A percentile compares a stretch with the other conserved stretches of the same genome.
Conservation (phyloP, 2,329 filamentous ascomycete genomes). For the Arthrobotrys iridis region DNA sequence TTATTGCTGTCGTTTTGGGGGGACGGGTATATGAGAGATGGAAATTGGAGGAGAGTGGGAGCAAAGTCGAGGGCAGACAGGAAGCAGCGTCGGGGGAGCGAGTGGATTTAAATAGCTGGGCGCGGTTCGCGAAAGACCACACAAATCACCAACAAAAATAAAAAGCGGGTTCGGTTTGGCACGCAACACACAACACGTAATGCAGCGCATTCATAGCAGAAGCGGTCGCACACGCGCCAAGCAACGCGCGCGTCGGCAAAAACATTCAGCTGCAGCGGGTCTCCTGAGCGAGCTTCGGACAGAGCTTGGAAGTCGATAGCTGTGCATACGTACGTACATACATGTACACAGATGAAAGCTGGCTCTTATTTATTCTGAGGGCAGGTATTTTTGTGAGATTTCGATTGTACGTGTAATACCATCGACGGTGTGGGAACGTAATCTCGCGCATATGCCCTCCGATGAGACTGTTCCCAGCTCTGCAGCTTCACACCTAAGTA, state of each 20-base stretch:
- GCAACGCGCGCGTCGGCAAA: not conserved
- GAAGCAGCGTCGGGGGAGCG: constrained; percentile 59
- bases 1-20: constrained; percentile 33
- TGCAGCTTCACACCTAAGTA: too few relatives aligned
- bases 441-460: not conserved
- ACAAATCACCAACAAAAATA: constrained; percentile 48
- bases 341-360: too few relatives aligned
- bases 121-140: constrained; percentile 42
- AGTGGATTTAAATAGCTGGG: constrained; percentile 45
- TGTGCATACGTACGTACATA: too few relatives aligned
- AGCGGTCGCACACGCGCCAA: not conserved
- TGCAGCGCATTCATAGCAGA: constrained; percentile 26
- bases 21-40: constrained; percentile 45
- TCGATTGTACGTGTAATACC: not conserved
- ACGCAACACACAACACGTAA: constrained; percentile 28
- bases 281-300: too few relatives aligned
- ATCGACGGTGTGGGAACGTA: not conserved
- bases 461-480: not conserved
- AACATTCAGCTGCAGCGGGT: too few relatives aligned
- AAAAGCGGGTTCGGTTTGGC: constrained; percentile 28
- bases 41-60: constrained; percentile 56
- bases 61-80: constrained; percentile 55
- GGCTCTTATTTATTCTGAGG: too few relatives aligned
- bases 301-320: too few relatives aligned
- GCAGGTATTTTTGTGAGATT: too few relatives aligned